Evolutionary conservation across 148 eudicot species (phyloP).

Genomic region (Vaccinium myrtillus): DNA sequence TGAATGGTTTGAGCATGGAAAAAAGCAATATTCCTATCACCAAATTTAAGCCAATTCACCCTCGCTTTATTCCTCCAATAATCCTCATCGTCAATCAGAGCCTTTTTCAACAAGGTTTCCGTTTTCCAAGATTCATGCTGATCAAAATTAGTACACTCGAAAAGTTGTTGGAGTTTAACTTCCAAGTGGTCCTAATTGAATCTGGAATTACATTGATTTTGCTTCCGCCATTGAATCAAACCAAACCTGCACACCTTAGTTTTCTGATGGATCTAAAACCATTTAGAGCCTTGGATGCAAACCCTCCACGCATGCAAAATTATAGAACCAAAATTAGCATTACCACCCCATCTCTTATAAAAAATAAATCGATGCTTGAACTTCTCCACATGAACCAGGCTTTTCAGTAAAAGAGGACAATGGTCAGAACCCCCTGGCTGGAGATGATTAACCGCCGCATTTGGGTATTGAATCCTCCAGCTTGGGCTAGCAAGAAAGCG

Average conservation of each 20-base stretch:
- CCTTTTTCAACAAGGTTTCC: neutral
- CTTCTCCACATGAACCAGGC: too few species aligned
- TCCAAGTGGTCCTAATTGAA: neutral
- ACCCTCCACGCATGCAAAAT: neutral
- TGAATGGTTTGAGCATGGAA: neutral
- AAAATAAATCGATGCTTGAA: neutral
- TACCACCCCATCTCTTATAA: neutral
- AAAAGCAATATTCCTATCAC: neutral
- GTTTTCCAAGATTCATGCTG: neutral
- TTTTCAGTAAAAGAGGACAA: too few species aligned
- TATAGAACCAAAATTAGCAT: neutral
- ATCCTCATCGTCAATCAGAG: neutral
- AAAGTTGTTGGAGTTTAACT: too few species aligned
- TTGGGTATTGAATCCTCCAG: too few species aligned
- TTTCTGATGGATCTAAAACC: neutral
- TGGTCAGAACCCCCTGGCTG: too few species aligned
- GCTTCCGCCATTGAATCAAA: neutral
- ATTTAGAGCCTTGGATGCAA: neutral
- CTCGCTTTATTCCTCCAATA: neutral
- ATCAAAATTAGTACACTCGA: too few species aligned
- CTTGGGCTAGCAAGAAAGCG: too few species aligned
- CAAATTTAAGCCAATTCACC: neutral
- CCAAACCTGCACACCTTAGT: neutral
- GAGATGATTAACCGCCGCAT: too few species aligned
- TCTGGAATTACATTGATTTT: neutral